Percentiles rank a stretch among this genome's conserved stretches.
phyloP scores from a whole-genome alignment of 2,329 filamentous ascomycete species.

The Tolypocladium guangdongense region DNA sequence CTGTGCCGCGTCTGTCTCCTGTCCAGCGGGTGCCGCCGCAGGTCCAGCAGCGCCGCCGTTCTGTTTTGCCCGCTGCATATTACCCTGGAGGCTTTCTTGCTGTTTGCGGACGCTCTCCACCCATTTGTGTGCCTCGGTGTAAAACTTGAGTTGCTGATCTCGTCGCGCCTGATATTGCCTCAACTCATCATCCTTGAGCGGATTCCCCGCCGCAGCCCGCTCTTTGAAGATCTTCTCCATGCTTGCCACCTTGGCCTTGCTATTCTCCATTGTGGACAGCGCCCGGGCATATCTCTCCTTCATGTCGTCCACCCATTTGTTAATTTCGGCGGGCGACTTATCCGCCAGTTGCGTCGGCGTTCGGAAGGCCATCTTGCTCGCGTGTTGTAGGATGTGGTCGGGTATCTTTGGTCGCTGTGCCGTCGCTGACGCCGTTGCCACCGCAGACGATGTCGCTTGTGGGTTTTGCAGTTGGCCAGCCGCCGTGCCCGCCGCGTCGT shows the following conservation, averaged over 20 bases:
- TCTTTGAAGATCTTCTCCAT: slow-evolving; percentile 33
- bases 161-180: slow-evolving; percentile 32
- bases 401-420: slow-evolving; percentile 24
- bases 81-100: slow-evolving; percentile 24
- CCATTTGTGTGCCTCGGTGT: slow-evolving; percentile 35
- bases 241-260: slow-evolving; percentile 26
- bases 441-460: background rate
- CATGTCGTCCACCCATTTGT: slow-evolving; percentile 37
- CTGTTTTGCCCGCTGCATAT: slow-evolving; percentile 12
- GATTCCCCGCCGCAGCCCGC: slow-evolving; percentile 29
- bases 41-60: slow-evolving; percentile 7
- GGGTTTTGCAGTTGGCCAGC: slow-evolving; percentile 10
- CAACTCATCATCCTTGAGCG: slow-evolving; percentile 35
- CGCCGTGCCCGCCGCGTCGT: slow-evolving; percentile 4
- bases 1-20: slow-evolving; percentile 12
- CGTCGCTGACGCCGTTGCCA: slow-evolving; percentile 6
- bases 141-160: slow-evolving; percentile 31
- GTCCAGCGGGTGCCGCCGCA: slow-evolving; percentile 12
- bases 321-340: slow-evolving; percentile 29
- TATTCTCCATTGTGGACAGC: slow-evolving; percentile 37
- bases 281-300: slow-evolving; percentile 36
- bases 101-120: slow-evolving; percentile 36
- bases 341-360: slow-evolving; percentile 30
- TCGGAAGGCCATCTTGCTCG: slow-evolving; percentile 36
- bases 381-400: slow-evolving; percentile 33